Conservation (phyloP, 2,329 filamentous ascomycete genomes). For the Fusarium stilboides region DNA sequence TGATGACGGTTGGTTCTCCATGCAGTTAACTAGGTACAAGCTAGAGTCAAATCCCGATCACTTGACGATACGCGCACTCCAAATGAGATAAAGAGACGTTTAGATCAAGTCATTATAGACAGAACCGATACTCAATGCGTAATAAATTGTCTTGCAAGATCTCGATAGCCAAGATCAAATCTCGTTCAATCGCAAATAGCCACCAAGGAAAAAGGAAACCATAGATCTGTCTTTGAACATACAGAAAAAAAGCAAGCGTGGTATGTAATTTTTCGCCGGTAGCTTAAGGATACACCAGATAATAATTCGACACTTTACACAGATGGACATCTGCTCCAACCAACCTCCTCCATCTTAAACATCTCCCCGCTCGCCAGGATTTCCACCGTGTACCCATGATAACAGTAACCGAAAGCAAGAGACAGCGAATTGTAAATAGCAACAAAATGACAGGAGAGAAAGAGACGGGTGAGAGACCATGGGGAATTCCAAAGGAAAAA, state of each 20-base stretch:
- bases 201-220: slow-evolving; percentile 18
- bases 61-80: not conserved
- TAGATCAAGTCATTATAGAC: not conserved
- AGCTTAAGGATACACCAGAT: slow-evolving; percentile 49
- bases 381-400: slow-evolving; percentile 32
- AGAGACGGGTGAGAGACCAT: slow-evolving; percentile 35
- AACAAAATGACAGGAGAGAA: slow-evolving; percentile 39
- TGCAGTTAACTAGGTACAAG: not conserved
- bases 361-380: slow-evolving; percentile 31
- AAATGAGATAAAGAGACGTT: not conserved
- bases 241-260: slow-evolving; percentile 39
- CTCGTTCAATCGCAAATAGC: slow-evolving; percentile 1
- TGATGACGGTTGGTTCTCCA: not conserved
- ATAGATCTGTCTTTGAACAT: slow-evolving; percentile 36
- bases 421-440: slow-evolving; percentile 34
- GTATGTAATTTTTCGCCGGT: slow-evolving; percentile 52
- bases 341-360: slow-evolving; percentile 39
- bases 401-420: slow-evolving; percentile 30
- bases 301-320: slow-evolving; percentile 46
- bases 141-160: not conserved
- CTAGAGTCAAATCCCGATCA: not conserved
- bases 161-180: not conserved
- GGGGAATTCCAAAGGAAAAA: slow-evolving; percentile 32
- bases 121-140: not conserved
- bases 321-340: slow-evolving; percentile 29